Conservation (phyloP, 805 yeast species). For the Metschnikowia hibisci region DNA sequence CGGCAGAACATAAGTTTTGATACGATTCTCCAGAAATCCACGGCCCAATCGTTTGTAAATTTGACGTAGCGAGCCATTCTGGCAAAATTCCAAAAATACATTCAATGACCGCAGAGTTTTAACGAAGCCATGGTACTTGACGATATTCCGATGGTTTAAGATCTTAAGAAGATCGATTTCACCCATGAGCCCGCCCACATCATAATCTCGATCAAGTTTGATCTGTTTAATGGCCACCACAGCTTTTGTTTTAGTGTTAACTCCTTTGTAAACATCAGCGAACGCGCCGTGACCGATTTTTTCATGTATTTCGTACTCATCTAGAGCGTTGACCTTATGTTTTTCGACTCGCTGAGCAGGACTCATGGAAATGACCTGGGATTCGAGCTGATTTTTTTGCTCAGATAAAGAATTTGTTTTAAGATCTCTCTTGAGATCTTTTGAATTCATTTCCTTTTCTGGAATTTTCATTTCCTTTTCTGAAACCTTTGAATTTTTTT, state of each 20-base stretch:
- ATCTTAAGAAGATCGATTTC: slow-evolving; percentile 66
- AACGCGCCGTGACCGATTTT: slow-evolving; percentile 88
- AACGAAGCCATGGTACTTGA: slow-evolving; percentile 60
- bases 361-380: slow-evolving; percentile 32
- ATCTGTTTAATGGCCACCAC: slow-evolving; percentile 81
- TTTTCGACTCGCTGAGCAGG: slow-evolving; percentile 53
- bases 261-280: slow-evolving; percentile 79
- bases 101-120: slow-evolving; percentile 49
- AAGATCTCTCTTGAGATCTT: too few relatives aligned
- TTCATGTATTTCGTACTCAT: slow-evolving; percentile 51
- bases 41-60: slow-evolving; percentile 45
- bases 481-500: too few relatives aligned
- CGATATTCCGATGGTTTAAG: slow-evolving; percentile 46
- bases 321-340: slow-evolving; percentile 38
- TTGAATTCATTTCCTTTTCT: too few relatives aligned
- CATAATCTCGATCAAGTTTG: slow-evolving; percentile 48
- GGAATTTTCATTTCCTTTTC: too few relatives aligned
- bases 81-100: slow-evolving; percentile 54
- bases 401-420: too few relatives aligned
- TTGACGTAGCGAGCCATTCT: slow-evolving; percentile 62
- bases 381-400: not conserved
- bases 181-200: slow-evolving; percentile 49
- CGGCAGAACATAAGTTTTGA: slow-evolving; percentile 40
- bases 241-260: slow-evolving; percentile 60
- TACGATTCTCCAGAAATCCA: slow-evolving; percentile 51